phyloP scores from a whole-genome alignment of 2,329 filamentous ascomycete species.

The Ceratocystis eucalypticola region DNA sequence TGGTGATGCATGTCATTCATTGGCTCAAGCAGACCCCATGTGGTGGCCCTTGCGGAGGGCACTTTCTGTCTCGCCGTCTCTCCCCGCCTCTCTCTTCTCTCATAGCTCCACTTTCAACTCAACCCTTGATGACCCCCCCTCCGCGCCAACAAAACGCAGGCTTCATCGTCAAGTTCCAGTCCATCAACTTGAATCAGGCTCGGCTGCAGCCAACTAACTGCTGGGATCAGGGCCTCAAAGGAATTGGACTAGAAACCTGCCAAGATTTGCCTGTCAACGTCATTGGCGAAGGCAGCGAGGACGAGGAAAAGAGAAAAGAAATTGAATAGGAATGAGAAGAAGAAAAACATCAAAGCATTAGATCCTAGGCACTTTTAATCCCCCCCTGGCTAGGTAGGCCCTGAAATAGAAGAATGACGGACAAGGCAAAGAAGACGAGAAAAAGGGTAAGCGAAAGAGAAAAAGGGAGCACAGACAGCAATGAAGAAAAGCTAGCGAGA shows the following conservation, averaged over 20 bases:
- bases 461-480: neutral
- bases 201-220: neutral
- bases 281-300: neutral
- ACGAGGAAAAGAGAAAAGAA: neutral
- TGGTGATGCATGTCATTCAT: constrained; percentile 2
- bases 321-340: neutral
- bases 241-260: neutral
- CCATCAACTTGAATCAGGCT: neutral
- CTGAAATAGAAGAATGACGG: neutral
- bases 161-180: neutral
- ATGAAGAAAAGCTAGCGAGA: neutral
- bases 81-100: neutral
- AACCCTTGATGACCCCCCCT: neutral
- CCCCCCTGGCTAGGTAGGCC: neutral
- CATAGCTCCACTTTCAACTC: neutral
- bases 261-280: constrained; percentile 3
- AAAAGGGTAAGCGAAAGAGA: neutral
- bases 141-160: neutral
- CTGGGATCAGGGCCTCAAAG: constrained; percentile 5
- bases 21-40: neutral
- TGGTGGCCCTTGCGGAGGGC: neutral
- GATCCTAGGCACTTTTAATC: neutral
- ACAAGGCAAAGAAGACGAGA: neutral
- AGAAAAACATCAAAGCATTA: constrained; percentile 7
- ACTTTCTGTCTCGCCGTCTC: neutral